Conservation (phyloP, 2,329 filamentous ascomycete species). For the Diplodia intermedia region DNA sequence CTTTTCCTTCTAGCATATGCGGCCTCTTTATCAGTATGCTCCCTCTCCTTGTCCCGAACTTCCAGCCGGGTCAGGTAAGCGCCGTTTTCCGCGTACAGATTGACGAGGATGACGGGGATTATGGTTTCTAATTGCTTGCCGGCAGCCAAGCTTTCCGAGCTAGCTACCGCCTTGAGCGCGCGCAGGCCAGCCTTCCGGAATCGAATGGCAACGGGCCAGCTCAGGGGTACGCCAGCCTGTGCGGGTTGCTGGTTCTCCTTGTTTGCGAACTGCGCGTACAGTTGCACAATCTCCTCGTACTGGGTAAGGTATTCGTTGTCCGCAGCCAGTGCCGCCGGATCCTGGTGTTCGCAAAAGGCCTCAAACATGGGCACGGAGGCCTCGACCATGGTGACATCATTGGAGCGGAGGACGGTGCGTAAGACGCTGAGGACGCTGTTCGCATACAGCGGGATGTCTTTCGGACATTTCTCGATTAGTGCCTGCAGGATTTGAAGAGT, state of each 20-base stretch:
- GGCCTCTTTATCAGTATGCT: constrained; percentile 71
- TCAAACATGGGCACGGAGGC: constrained; percentile 86
- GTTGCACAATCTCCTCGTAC: constrained; percentile 80
- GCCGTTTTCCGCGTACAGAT: constrained; percentile 78
- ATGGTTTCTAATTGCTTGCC: constrained; percentile 78
- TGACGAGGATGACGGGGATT: constrained; percentile 85
- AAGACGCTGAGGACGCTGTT: constrained; percentile 84
- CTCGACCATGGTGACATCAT: constrained; percentile 91
- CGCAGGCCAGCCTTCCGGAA: constrained; percentile 61
- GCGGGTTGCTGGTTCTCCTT: constrained; percentile 59
- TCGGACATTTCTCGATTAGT: constrained; percentile 89
- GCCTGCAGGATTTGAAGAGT: constrained; percentile 91
- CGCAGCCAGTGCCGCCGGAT: constrained; percentile 81
- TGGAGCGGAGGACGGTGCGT: constrained; percentile 79
- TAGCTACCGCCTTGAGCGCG: constrained; percentile 79
- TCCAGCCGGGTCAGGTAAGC: constrained; percentile 73
- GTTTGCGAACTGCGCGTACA: constrained; percentile 81
- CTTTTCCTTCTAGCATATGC: constrained; percentile 74
- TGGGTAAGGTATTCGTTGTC: constrained; percentile 83
- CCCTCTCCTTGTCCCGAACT: constrained; percentile 69
- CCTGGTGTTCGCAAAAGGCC: constrained; percentile 86
- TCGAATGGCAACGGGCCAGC: constrained; percentile 76
- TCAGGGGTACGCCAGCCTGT: constrained; percentile 55
- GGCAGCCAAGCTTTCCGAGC: constrained; percentile 78
- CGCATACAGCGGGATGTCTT: constrained; percentile 89